A percentile compares a stretch with the other conserved stretches of the same genome.
Conservation (phyloP, 2,329 filamentous ascomycete genomes). For the Botryotinia narcissicola region DNA sequence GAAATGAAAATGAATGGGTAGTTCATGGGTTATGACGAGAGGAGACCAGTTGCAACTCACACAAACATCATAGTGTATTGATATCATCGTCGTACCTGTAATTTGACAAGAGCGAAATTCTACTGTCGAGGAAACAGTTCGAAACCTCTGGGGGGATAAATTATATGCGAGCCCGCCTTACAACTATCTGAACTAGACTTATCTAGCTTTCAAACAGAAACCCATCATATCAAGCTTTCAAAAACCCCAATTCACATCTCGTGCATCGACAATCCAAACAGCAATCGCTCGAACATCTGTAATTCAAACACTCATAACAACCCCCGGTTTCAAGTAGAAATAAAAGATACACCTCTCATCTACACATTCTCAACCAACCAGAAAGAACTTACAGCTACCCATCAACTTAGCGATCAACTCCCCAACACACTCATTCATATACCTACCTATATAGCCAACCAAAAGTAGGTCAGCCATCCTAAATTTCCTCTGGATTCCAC, state of each 20-base stretch:
- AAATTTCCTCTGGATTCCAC: background rate
- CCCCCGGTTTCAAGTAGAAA: too few species aligned
- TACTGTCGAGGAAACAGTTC: rapidly evolving
- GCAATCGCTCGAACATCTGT: background rate
- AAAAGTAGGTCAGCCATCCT: background rate
- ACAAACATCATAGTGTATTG: background rate
- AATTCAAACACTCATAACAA: background rate
- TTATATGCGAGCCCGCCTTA: background rate
- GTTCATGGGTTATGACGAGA: background rate
- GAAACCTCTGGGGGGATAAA: too few species aligned
- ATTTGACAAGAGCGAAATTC: background rate
- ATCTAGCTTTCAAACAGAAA: rapidly evolving
- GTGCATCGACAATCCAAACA: background rate
- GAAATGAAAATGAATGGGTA: background rate
- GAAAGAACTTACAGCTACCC: too few species aligned
- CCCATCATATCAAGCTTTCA: background rate
- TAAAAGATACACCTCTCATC: background rate
- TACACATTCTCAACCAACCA: too few species aligned
- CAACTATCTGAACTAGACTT: background rate
- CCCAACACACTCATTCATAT: background rate
- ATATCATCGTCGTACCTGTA: rapidly evolving
- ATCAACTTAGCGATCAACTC: background rate
- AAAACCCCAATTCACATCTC: background rate
- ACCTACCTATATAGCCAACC: too few species aligned
- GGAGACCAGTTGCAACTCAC: background rate